Evolutionary conservation across 306 rosid species (phyloP).

Genomic region (Castanopsis chinensis): DNA sequence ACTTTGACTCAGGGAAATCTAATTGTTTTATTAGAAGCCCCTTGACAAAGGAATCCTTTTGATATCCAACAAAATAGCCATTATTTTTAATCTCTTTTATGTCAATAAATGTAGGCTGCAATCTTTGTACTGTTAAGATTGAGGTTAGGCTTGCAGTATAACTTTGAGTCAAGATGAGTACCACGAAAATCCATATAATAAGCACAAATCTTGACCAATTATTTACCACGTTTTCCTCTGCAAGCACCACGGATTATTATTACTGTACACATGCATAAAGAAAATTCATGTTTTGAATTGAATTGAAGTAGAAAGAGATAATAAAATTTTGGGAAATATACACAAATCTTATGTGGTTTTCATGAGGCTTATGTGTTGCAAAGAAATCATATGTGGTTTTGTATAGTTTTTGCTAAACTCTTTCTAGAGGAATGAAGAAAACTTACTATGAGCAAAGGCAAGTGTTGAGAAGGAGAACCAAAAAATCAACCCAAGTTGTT

Average conservation of each 20-base stretch:
- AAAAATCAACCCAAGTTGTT: conserved; percentile 40
- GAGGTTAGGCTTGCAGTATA: conserved; percentile 52
- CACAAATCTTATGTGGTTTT: background rate
- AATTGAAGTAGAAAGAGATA: too few species aligned
- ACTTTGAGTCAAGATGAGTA: conserved; percentile 42
- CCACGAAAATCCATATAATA: conserved; percentile 44
- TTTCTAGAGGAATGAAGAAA: background rate
- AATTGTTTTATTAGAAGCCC: conserved; percentile 15
- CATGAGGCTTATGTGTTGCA: too few species aligned
- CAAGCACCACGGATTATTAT: background rate
- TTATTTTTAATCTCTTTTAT: conserved; percentile 20
- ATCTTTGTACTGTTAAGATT: conserved; percentile 28
- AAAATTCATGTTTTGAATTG: background rate
- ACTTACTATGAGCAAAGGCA: conserved; percentile 19
- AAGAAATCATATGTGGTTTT: too few species aligned
- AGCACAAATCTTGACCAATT: conserved; percentile 38
- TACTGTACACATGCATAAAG: background rate
- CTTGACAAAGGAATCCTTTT: conserved; percentile 20
- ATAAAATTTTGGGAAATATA: too few species aligned
- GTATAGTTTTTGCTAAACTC: too few species aligned
- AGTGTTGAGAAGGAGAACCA: conserved; percentile 49
- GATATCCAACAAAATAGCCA: conserved; percentile 29
- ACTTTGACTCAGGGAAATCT: conserved; percentile 14
- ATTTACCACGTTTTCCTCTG: conserved; percentile 30
- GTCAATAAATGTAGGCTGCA: conserved; percentile 31